Percentiles rank a stretch among this genome's conserved stretches.
These are phyloP conservation scores for Eucalyptus marginata DNA, from an alignment of 345 rosid genomes.

Conservation along the genomic window DNA sequence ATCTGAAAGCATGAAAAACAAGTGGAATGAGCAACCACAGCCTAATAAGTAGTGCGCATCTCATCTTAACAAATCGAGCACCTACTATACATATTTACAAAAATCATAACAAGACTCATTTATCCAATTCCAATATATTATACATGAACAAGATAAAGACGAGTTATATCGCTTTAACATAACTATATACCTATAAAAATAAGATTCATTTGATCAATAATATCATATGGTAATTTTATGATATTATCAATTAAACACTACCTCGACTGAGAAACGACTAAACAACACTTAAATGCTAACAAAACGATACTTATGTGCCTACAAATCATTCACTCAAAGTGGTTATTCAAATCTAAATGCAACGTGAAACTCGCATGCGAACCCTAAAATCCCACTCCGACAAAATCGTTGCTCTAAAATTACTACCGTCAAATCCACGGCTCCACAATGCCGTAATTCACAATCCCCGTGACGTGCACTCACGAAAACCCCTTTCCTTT, in stretches of 20 bases:
- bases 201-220: too few relatives aligned
- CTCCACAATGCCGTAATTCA: not conserved
- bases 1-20: too few relatives aligned
- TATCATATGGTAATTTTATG: rapidly evolving
- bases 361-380: rapidly evolving
- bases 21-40: rapidly evolving
- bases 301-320: too few relatives aligned
- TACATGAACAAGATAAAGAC: too few relatives aligned
- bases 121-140: too few relatives aligned
- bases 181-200: too few relatives aligned
- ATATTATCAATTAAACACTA: rapidly evolving
- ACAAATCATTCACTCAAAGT: rapidly evolving
- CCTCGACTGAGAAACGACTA: rapidly evolving
- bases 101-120: too few relatives aligned
- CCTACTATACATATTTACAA: too few relatives aligned
- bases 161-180: rapidly evolving
- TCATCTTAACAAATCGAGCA: rapidly evolving
- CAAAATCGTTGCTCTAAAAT: not conserved
- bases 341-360: rapidly evolving
- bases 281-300: rapidly evolving
- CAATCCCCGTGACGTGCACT: rapidly evolving
- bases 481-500: too few relatives aligned
- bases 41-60: rapidly evolving
- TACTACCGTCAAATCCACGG: not conserved
- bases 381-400: rapidly evolving